Conservation (phyloP, 2,329 filamentous ascomycete genomes). For the Ceratocystis smalleyi region DNA sequence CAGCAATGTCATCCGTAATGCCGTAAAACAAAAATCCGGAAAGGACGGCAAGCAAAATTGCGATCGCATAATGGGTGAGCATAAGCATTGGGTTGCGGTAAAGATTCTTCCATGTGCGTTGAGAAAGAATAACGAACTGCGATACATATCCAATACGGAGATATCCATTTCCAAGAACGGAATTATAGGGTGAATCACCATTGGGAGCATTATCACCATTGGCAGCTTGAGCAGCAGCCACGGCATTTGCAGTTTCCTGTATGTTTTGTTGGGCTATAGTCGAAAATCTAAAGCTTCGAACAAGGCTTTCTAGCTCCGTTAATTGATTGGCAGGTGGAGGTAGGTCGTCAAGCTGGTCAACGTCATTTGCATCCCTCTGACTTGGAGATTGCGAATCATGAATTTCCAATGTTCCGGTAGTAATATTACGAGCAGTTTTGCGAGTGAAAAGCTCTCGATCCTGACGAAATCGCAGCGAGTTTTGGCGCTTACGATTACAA, state of each 20-base stretch:
- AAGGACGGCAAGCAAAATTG: slow-evolving; percentile 83
- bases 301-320: slow-evolving; percentile 70
- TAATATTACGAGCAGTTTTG: slow-evolving; percentile 34
- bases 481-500: slow-evolving; percentile 44
- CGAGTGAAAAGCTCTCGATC: slow-evolving; percentile 81
- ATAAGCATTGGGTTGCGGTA: slow-evolving; percentile 97
- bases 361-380: not conserved
- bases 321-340: slow-evolving; percentile 43
- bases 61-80: slow-evolving; percentile 95
- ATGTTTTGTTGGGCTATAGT: slow-evolving; percentile 58
- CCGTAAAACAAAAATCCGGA: slow-evolving; percentile 95
- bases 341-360: slow-evolving; percentile 52
- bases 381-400: not conserved
- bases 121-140: slow-evolving; percentile 80
- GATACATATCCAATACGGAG: slow-evolving; percentile 60
- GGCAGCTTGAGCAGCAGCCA: slow-evolving; percentile 46
- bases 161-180: slow-evolving; percentile 61
- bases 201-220: slow-evolving; percentile 42
- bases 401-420: slow-evolving; percentile 37
- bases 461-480: slow-evolving; percentile 73
- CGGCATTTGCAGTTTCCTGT: slow-evolving; percentile 61
- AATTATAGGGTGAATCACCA: slow-evolving; percentile 28
- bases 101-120: slow-evolving; percentile 88
- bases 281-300: slow-evolving; percentile 60
- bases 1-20: slow-evolving; percentile 84